Evolutionary conservation across 345 rosid species (phyloP).

Genomic region (Corymbia maculata): DNA sequence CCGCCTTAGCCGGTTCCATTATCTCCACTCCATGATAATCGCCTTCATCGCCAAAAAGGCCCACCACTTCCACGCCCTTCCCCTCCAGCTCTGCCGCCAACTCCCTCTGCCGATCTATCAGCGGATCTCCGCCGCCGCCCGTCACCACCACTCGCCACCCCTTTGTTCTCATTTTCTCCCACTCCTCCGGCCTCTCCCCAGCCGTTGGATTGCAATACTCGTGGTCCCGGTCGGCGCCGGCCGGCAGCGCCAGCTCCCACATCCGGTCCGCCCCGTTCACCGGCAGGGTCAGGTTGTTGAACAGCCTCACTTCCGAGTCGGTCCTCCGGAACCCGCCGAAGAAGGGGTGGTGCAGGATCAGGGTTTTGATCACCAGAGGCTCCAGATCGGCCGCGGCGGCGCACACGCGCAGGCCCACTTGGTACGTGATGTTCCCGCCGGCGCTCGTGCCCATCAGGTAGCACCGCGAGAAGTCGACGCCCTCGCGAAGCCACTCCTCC

Average conservation of each 20-base stretch:
- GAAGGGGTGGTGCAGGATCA: slow-evolving; percentile 22
- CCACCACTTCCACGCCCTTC: slow-evolving; percentile 13
- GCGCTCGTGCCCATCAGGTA: slow-evolving; percentile 20
- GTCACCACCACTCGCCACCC: slow-evolving; percentile 13
- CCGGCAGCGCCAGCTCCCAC: slow-evolving; percentile 32
- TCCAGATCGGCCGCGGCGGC: not conserved
- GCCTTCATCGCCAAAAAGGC: not conserved
- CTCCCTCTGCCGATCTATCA: slow-evolving; percentile 12
- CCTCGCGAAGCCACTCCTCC: slow-evolving; percentile 20
- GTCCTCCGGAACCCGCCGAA: slow-evolving; percentile 23
- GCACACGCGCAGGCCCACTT: slow-evolving; percentile 1
- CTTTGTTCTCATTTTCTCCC: not conserved
- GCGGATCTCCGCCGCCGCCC: slow-evolving; percentile 5
- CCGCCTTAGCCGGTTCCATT: not conserved
- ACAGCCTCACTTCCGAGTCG: slow-evolving; percentile 5
- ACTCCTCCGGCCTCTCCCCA: not conserved
- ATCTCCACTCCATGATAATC: not conserved
- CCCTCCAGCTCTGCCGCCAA: slow-evolving; percentile 6
- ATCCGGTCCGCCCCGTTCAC: slow-evolving; percentile 8
- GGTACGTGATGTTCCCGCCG: slow-evolving; percentile 21
- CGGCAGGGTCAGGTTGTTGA: slow-evolving; percentile 9
- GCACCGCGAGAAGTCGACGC: slow-evolving; percentile 21
- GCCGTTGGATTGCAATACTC: slow-evolving; percentile 19
- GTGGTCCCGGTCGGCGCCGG: slow-evolving; percentile 26
- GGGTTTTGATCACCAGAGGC: slow-evolving; percentile 11